These are phyloP conservation scores for Tolypocladium paradoxum DNA, from an alignment of 2,329 filamentous ascomycete genomes.

Conservation along the genomic window DNA sequence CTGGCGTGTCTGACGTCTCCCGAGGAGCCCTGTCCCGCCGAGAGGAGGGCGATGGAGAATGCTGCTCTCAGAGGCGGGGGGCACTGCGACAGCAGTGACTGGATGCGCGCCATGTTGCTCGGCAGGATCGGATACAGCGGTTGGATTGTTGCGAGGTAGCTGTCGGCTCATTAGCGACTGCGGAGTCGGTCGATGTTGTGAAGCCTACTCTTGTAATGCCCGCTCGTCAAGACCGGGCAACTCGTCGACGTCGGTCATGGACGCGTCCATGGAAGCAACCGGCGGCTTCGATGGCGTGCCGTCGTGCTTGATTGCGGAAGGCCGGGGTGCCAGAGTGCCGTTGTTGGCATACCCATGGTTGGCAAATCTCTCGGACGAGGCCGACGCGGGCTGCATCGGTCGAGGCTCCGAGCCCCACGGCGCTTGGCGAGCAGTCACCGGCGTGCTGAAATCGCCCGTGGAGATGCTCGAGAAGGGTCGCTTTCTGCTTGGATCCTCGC, in stretches of 20 bases:
- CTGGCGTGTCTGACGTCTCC: slow-evolving; percentile 34
- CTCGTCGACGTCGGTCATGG: slow-evolving; percentile 21
- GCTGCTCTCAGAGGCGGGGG: slow-evolving; percentile 48
- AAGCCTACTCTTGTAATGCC: slow-evolving; percentile 32
- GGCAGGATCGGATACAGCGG: slow-evolving; percentile 57
- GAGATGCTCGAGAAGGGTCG: slow-evolving; percentile 39
- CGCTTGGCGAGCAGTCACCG: slow-evolving; percentile 29
- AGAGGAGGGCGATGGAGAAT: slow-evolving; percentile 52
- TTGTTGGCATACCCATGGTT: slow-evolving; percentile 24
- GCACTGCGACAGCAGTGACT: slow-evolving; percentile 44
- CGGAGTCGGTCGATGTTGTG: neutral
- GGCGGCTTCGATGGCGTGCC: slow-evolving; percentile 25
- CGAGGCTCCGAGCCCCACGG: slow-evolving; percentile 38
- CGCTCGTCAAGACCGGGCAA: slow-evolving; percentile 30
- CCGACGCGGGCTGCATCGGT: slow-evolving; percentile 29
- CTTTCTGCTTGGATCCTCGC: slow-evolving; percentile 26
- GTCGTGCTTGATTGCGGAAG: slow-evolving; percentile 27
- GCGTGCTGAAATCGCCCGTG: slow-evolving; percentile 27
- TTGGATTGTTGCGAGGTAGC: slow-evolving; percentile 55
- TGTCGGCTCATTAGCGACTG: slow-evolving; percentile 13
- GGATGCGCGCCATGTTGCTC: slow-evolving; percentile 42
- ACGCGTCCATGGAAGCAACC: slow-evolving; percentile 21
- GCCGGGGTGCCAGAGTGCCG: slow-evolving; percentile 35
- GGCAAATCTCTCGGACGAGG: slow-evolving; percentile 20
- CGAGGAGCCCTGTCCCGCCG: slow-evolving; percentile 32